Evolutionary conservation across 75 land plant species (phyloP), one percentile per base, ranked within the genome.

Genomic region (Sequoia sempervirens): DNA sequence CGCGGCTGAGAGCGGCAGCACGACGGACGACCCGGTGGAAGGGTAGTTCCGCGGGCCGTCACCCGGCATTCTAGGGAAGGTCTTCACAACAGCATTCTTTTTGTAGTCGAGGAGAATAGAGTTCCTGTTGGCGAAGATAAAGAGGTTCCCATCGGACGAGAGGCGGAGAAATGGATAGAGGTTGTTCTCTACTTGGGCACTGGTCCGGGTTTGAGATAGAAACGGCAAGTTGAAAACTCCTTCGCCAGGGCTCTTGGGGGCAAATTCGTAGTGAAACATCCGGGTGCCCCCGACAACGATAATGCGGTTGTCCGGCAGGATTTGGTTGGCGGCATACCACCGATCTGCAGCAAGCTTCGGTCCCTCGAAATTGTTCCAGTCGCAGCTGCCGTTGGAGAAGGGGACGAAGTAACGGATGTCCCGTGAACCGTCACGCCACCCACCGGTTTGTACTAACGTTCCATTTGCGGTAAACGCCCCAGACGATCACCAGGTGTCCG

Each of bases 211-310:
- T 17, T 61, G 68, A 14, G 32, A 9, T 32, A 89, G 53, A 83
- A 89, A 89, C 5, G 92, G 90, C 9, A 90, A 85, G 30, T 52
- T 45, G 81, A 32, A 80, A 43, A 80, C 43, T 26, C 61, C 56
- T 2, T 56, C 76, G 4, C 80, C 56, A 17, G 46, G n/a, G 40
- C n/a, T 45, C 43, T 81, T 83, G 23, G 91, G 90, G 37, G 52
- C 53, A 72, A 90, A 90, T 70, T 90, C 91, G 82, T 88, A 88
- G 79, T 66, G 88, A 84, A 84, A 88, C 1, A 15, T 64, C 17
- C 73, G 81, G n/a, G 88, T 86, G 3, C 95, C 95, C 18, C 93
- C 95, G 36, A 93, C 88, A 4, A 93, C 85, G 34, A 92, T 92
- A 11, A 90, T 82, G 38, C 88, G 80, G 4, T 91, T 89, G 82